Evolutionary conservation across 352 stramenopile species (phyloP).

Genomic region (Peronospora tabacina): DNA sequence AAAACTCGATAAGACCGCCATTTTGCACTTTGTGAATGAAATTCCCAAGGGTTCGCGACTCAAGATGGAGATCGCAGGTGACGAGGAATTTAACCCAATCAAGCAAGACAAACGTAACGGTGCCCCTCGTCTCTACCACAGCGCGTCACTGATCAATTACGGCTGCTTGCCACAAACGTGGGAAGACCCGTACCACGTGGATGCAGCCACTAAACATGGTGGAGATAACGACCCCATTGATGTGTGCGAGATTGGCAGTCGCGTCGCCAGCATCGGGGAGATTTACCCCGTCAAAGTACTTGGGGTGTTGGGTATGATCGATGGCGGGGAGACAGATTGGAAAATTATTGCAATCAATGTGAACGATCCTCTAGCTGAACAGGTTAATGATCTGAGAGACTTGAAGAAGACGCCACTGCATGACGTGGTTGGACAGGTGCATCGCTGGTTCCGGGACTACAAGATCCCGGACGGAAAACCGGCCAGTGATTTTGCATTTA

Average conservation of each 20-base stretch:
- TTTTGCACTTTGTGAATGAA: slow-evolving; percentile 92
- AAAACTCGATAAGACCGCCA: slow-evolving; percentile 25
- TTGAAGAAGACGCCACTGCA: slow-evolving; percentile 60
- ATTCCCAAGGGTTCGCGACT: slow-evolving; percentile 84
- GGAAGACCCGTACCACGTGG: slow-evolving; percentile 96
- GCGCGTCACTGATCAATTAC: slow-evolving; percentile 93
- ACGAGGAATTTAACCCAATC: slow-evolving; percentile 91
- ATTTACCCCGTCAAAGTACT: slow-evolving; percentile 96
- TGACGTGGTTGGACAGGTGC: slow-evolving; percentile 57
- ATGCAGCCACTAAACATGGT: slow-evolving; percentile 86
- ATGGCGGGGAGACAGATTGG: slow-evolving; percentile 99
- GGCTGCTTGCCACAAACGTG: slow-evolving; percentile 98
- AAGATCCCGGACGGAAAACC: slow-evolving; percentile 99
- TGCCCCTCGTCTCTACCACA: slow-evolving; percentile 87
- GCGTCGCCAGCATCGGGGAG: slow-evolving; percentile 81
- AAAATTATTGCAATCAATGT: slow-evolving; percentile 97
- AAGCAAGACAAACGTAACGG: slow-evolving; percentile 98
- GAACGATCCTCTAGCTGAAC: slow-evolving; percentile 91
- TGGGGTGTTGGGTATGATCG: slow-evolving; percentile 98
- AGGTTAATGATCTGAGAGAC: slow-evolving; percentile 93
- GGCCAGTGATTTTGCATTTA: slow-evolving; percentile 97
- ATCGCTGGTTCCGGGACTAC: slow-evolving; percentile 99
- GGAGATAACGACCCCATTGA: slow-evolving; percentile 99
- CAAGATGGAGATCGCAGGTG: slow-evolving; percentile 92
- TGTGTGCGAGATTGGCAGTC: slow-evolving; percentile 96